These are phyloP conservation scores for Colletotrichum truncatum DNA, from an alignment of 2,329 filamentous ascomycete species.

Conservation along the genomic window DNA sequence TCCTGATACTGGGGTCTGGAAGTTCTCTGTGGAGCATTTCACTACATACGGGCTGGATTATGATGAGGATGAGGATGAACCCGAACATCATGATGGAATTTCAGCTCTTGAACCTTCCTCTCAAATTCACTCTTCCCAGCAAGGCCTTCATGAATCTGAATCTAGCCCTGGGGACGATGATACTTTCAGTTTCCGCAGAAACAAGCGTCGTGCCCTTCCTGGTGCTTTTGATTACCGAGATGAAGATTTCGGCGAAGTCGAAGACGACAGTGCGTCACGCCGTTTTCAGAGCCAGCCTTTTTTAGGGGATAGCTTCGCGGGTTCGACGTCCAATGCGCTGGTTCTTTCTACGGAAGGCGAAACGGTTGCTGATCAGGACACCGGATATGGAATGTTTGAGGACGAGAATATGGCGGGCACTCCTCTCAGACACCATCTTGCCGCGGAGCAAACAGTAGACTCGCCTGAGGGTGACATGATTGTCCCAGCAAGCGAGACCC, in stretches of 20 bases:
- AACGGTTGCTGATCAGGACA: conserved; percentile 64
- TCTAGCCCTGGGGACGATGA: conserved; percentile 55
- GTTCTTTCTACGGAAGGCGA: conserved; percentile 71
- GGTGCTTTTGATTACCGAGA: conserved; percentile 80
- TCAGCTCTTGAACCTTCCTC: background rate
- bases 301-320: conserved; percentile 92
- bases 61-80: conserved; percentile 74
- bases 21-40: conserved; percentile 94
- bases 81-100: conserved; percentile 36
- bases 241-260: conserved; percentile 53
- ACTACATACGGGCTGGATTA: conserved; percentile 93
- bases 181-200: conserved; percentile 63
- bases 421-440: conserved; percentile 76
- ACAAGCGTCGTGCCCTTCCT: conserved; percentile 65
- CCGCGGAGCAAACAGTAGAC: conserved; percentile 72
- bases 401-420: conserved; percentile 81
- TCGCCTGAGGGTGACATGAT: conserved; percentile 61
- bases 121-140: background rate
- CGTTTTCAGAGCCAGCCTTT: conserved; percentile 73
- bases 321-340: conserved; percentile 73
- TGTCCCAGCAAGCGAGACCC: conserved; percentile 58
- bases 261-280: conserved; percentile 50
- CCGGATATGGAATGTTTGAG: conserved; percentile 80
- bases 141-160: conserved; percentile 45
- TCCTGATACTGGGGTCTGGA: conserved; percentile 83